phyloP scores from a whole-genome alignment of 352 stramenopile genomes.

The Pythium folliculosum region DNA sequence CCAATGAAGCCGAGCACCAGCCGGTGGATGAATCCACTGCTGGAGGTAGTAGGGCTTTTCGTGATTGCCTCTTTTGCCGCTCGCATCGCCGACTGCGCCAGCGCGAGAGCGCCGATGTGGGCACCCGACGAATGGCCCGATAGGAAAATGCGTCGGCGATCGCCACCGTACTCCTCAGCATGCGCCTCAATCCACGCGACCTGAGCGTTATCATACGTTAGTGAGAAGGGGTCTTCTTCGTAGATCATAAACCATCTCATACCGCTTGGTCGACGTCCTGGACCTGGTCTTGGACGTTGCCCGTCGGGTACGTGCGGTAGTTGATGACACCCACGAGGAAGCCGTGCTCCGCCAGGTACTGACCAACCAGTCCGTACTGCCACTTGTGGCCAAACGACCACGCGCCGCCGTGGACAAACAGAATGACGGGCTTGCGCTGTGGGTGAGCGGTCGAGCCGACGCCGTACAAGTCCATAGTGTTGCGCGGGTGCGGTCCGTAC shows the following conservation, averaged over 20 bases:
- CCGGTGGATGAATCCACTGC: conserved; percentile 1
- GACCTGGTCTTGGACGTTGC: conserved; percentile 85
- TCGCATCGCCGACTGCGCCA: conserved; percentile 55
- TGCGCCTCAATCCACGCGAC: conserved; percentile 59
- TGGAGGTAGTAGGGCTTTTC: neutral
- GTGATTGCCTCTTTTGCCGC: neutral
- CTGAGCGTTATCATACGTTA: conserved; percentile 25
- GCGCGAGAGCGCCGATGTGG: conserved; percentile 54
- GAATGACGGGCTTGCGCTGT: conserved; percentile 61
- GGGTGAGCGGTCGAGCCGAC: conserved; percentile 17
- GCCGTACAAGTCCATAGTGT: conserved; percentile 67
- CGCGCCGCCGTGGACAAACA: conserved; percentile 92
- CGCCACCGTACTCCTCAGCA: conserved; percentile 48
- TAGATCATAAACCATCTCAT: conserved; percentile 9
- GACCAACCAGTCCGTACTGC: conserved; percentile 71
- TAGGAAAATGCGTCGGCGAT: conserved; percentile 51
- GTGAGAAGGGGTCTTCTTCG: neutral
- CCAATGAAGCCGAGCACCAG: conserved; percentile 66
- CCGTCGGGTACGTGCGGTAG: conserved; percentile 90
- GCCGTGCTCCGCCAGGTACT: conserved; percentile 51
- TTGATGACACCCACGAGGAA: conserved; percentile 88
- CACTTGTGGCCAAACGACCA: conserved; percentile 83
- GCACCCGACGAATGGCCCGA: conserved; percentile 66
- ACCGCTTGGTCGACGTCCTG: conserved; percentile 83
- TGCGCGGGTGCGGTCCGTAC: conserved; percentile 56